Evolutionary conservation across 2,329 filamentous ascomycete genomes (phyloP), one percentile per base, ranked within the genome.

Genomic region (Ceratocystis albifundus): DNA sequence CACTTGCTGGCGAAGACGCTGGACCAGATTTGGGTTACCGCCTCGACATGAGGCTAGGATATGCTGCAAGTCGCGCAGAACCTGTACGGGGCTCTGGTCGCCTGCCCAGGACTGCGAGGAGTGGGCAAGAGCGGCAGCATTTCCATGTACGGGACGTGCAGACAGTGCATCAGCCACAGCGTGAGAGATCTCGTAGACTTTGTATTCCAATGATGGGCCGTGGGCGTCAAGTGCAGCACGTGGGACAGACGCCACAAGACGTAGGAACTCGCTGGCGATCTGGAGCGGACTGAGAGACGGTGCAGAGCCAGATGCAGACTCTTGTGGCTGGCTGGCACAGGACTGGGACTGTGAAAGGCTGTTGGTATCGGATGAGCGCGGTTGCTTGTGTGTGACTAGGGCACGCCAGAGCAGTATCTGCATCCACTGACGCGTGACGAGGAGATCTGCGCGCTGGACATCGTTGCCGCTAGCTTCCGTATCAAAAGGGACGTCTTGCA

Each of bases 361-460:
- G 17, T 36, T 28, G 28, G 32, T 4, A 28, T 44, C 28, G 30
- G 59, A 36, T 69, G 1, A 70, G 67, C 36, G 71, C 67, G 50
- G 74, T 68, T n/a, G 71, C 2, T 73, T 73, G 66, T 73, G 73
- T 0, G 73, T 71, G 32, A 76, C 71, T 0, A 76, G 74, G 0
- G 77, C 73, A 17, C 77, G 74, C 79, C 78, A 81, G 15, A 80
- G 68, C 2, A 80, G 74, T 53, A 79, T 76, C 6, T 78, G 76
- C 79, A 81, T 80, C 79, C 79, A 81, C 59, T 80, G 78, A 1
- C 77, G 72, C 0, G 79, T 80, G 2, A 80, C 78, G 66, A 75
- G 77, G n/a, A 81, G 74, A 62, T 80, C 79, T 2, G 78, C 79
- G 6, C 76, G 75, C 66, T 81, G 79, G 0, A 80, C 75, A 30